Evolutionary conservation across 2,329 filamentous ascomycete species (phyloP), one percentile per base, ranked within the genome.

Genomic region (Aureobasidium melanogenum): DNA sequence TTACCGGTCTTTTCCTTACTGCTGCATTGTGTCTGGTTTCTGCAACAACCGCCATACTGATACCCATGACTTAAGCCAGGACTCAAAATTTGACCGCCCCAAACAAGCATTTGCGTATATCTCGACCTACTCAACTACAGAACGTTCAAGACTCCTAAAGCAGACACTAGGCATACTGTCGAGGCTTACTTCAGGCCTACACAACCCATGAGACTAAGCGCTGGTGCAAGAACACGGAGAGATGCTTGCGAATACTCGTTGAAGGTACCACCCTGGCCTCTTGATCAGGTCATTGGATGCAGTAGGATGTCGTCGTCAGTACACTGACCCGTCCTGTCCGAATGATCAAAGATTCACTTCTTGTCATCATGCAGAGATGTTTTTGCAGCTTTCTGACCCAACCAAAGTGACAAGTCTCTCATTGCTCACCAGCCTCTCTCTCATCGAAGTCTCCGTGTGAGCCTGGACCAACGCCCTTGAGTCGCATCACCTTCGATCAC

Each of bases 121-220:
- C 44, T 47, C 24, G 10, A 0, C 8, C 2, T 2, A 47, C 10
- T n/a, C 3, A 2, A 17, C 44, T 10, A 5, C 15, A 4, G 9
- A 0, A n/a, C 24, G n/a, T 2, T 1, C 5, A 10, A n/a, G 1
- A n/a, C 1, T 26, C 8, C 28, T 30, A 30, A 15, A n/a, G 0
- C 2, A 10, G 2, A 8, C n/a, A n/a, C 3, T 10, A 5, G 3
- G 2, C 2, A 28, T n/a, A 10, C 6, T 5, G 1, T 5, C 2
- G 24, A 28, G 24, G 7, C 1, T 1, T 4, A 2, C 3, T 9
- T 9, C 7, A 17, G n/a, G 15, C 44, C 5, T 14, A 2, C 5
- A n/a, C 1, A 8, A 8, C n/a, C 8, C 0, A 15, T 22, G 41
- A 9, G 2, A n/a, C 3, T 9, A 30, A 1, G 4, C 1, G 36